Conservation (phyloP, 495 filamentous ascomycete genomes). For the Hypoxylon fragiforme region DNA sequence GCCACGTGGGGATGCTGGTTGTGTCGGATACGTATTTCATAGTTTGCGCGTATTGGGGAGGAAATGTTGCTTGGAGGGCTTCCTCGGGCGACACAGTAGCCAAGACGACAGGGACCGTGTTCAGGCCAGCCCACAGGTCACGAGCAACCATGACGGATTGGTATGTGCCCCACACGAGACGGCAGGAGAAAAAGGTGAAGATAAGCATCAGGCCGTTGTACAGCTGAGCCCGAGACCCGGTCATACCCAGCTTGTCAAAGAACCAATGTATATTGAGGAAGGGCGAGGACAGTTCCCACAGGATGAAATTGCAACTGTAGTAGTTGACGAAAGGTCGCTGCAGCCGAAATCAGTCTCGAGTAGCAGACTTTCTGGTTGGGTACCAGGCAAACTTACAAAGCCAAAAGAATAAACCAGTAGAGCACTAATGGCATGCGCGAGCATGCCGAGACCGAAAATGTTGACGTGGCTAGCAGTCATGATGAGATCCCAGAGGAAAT, state of each 20-base stretch:
- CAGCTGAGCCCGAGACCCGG: conserved; percentile 63
- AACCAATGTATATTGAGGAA: conserved; percentile 99
- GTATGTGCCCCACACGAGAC: conserved; percentile 89
- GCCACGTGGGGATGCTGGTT: conserved; percentile 72
- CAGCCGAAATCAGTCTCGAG: conserved; percentile 1
- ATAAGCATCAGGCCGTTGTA: conserved; percentile 39
- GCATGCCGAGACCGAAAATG: conserved; percentile 85
- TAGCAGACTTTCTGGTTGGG: not conserved
- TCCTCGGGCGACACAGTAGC: conserved; percentile 37
- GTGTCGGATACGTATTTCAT: conserved; percentile 52
- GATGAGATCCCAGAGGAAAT: conserved; percentile 91
- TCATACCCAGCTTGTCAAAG: conserved; percentile 95
- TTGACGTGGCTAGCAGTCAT: conserved; percentile 70
- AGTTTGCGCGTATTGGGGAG: conserved; percentile 43
- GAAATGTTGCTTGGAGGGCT: conserved; percentile 33
- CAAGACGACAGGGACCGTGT: conserved; percentile 39
- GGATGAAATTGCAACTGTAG: conserved; percentile 88
- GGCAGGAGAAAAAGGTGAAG: conserved; percentile 78
- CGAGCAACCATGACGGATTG: conserved; percentile 73
- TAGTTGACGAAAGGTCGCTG: conserved; percentile 93
- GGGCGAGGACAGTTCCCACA: conserved; percentile 94
- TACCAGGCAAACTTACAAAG: conserved; percentile 68
- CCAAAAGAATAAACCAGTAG: conserved; percentile 86
- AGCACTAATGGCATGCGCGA: conserved; percentile 86
- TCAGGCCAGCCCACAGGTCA: conserved; percentile 74